Percentiles rank a stretch among this genome's conserved stretches.
These are phyloP conservation scores for Elongisporangium anandrum DNA, from an alignment of 352 stramenopile genomes.

Conservation along the genomic window DNA sequence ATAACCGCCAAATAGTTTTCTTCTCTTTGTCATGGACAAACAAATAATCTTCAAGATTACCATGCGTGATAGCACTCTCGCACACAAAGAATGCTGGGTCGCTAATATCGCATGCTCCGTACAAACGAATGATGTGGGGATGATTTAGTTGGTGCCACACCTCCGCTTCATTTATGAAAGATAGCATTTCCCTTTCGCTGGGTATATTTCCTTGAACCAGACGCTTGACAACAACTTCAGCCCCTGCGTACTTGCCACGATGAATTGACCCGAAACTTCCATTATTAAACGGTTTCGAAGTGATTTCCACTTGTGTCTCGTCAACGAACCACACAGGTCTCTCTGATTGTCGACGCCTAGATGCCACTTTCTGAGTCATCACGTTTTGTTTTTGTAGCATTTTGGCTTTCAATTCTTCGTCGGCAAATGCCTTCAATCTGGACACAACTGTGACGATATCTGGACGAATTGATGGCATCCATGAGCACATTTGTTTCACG, in stretches of 20 bases:
- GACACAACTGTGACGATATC: too few relatives aligned
- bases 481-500: too few relatives aligned
- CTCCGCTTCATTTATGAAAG: conserved; percentile 16
- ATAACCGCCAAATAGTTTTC: conserved; percentile 15
- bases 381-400: too few relatives aligned
- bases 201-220: background rate
- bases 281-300: conserved; percentile 7
- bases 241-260: conserved; percentile 8
- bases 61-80: conserved; percentile 10
- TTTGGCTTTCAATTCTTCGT: too few relatives aligned
- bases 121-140: conserved; percentile 13
- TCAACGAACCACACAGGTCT: background rate
- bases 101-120: conserved; percentile 9
- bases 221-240: conserved; percentile 22
- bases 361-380: too few relatives aligned
- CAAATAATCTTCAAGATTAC: conserved; percentile 19
- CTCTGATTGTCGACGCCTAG: too few relatives aligned
- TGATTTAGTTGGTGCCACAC: conserved; percentile 20
- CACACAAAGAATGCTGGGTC: conserved; percentile 11
- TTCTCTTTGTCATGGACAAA: conserved; percentile 4
- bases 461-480: too few relatives aligned
- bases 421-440: too few relatives aligned
- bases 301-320: background rate
- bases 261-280: conserved; percentile 12
- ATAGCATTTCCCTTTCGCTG: background rate